Evolutionary conservation across 441 rosid species (phyloP).

Genomic region (Adansonia rubrostipa): DNA sequence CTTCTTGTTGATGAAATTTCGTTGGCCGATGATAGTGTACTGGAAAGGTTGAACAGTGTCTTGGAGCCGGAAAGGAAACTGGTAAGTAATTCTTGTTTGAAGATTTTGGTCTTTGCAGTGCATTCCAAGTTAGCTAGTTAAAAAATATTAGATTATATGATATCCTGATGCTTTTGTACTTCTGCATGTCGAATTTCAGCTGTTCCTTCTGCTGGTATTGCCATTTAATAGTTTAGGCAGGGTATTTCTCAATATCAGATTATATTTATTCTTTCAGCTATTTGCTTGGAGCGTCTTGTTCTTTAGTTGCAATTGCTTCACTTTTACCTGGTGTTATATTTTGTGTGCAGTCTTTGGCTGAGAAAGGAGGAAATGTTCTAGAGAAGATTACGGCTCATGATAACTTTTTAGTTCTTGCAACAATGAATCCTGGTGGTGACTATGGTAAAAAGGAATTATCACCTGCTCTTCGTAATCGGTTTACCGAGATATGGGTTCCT

Average conservation of each 20-base stretch:
- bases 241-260: not conserved
- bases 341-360: slow-evolving; percentile 80
- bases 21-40: slow-evolving; percentile 97
- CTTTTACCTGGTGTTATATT: slow-evolving; percentile 22
- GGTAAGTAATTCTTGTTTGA: slow-evolving; percentile 50
- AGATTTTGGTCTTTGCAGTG: slow-evolving; percentile 7
- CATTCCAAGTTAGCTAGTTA: not conserved
- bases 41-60: slow-evolving; percentile 96
- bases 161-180: slow-evolving; percentile 12
- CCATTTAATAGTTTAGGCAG: slow-evolving; percentile 12
- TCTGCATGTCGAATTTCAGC: not conserved
- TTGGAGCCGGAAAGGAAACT: slow-evolving; percentile 91
- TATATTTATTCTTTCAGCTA: not conserved
- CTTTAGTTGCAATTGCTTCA: slow-evolving; percentile 13
- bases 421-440: slow-evolving; percentile 99
- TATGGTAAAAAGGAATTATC: slow-evolving; percentile 98
- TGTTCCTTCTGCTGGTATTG: not conserved
- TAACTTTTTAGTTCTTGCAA: slow-evolving; percentile 84
- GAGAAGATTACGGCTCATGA: slow-evolving; percentile 81
- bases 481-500: slow-evolving; percentile 99
- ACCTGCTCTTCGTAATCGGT: slow-evolving; percentile 97
- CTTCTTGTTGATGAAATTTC: slow-evolving; percentile 98
- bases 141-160: not conserved
- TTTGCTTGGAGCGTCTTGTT: slow-evolving; percentile 11
- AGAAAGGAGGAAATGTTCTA: slow-evolving; percentile 88